Base-by-base conservation (phyloP, 495 filamentous ascomycete species). In the Hapsidospora chrysogenum region DNA sequence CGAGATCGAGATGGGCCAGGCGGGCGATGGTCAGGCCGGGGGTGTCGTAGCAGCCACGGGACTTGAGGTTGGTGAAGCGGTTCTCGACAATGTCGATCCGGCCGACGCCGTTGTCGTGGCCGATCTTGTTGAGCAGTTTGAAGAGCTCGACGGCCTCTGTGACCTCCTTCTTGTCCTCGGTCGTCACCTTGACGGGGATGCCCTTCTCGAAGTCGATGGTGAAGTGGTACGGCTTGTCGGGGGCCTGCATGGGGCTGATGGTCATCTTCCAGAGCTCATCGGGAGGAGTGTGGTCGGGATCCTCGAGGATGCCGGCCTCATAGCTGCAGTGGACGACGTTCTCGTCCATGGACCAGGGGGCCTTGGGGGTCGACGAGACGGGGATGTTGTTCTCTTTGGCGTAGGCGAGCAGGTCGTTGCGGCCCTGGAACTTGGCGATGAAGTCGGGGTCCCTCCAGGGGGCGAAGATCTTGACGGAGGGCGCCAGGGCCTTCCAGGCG, bases 51-150 rank as follows among this genome's bases (percentile, higher is more conserved):
- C 85, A 92, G 46, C 85, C 85, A 48, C 85, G 74, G 52, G 69
- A 76, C 70, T 92, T 92, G 21, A 39, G 15, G 35, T 20, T 8
- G 23, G n/a, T 30, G 26, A 21, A 26, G 14, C 3, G 71, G 60
- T 80, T 84, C 70, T 94, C 85, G 33, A 87, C 86, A 46, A 94
- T 94, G 50, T 94, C 85, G 44, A 93, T 78, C 49, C 86, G 64
- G 44, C 86, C 87, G 40, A 93, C 66, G 50, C 86, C 87, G 54
- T 86, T 53, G 33, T 60, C 68, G 42, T 72, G 67, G 37, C 70
- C 86, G 48, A 93, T 85, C 35, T 69, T 57, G 64, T 94, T 95
- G 41, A 74, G 63, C 22, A 72, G 63, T 44, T 77, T 62, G 68
- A 95, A 94, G 23, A 94, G 57, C 42, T 85, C 79, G 17, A 94